Evolutionary conservation across 345 rosid genomes (phyloP), one percentile per base, ranked within the genome.

Genomic region (Citropsis articulata): DNA sequence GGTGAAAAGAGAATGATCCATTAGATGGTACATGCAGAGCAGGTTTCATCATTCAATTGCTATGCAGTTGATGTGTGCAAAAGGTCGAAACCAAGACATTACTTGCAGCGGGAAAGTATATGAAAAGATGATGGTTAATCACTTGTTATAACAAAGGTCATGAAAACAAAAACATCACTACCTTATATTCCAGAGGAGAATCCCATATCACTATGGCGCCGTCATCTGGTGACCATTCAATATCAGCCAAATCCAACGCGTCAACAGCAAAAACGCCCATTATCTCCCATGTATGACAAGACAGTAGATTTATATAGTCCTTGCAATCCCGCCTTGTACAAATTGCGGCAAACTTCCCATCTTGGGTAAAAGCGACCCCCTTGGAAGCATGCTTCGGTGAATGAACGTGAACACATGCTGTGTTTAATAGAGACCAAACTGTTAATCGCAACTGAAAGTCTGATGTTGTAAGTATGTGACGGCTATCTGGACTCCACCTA

Each of bases 401-500:
- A 25, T 91, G 98, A 67, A 96, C 95, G 72, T 96, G 99, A 85
- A 94, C 91, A 81, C 99, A 96, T 0, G 98, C 99, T 4, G 97
- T 94, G 88, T 94, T 96, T 85, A 96, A 65, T 59, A 94, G 84
- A 0, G 98, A 94, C 98, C 99, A 92, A 69, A 94, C 99, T 0
- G 98, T 96, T 78, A 96, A 80, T 31, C 97, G 85, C 77, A 94
- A 83, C 80, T 94, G 99, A 85, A 94, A 96, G 68, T 92, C 99
- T 0, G 99, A 94, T 3, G 97, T 90, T 0, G 99, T 92, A 66
- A 94, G 93, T 77, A 96, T 92, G 83, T 96, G 98, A 48, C 98
- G 97, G 77, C 99, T 92, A 64, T 94, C 99, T 0, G 99, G 98
- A 73, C 99, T 96, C 98, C 99, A 94, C 84, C 99, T 86, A 53